Base-by-base conservation (phyloP, 2,329 filamentous ascomycete species). In the Colletotrichum sp. region DNA sequence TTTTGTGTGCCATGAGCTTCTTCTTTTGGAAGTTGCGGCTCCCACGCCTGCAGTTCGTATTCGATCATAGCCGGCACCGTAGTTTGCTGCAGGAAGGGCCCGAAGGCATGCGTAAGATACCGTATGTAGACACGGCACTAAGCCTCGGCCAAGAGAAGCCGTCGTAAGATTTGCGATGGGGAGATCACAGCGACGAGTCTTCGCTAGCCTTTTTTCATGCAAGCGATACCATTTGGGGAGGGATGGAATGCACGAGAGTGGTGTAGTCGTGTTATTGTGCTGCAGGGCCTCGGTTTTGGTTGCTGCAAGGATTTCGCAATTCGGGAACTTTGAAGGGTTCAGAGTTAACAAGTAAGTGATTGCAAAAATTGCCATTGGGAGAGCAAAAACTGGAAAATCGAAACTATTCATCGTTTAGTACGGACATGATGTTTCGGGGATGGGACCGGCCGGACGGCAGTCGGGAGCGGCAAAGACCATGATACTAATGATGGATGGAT, bases 381-480 rank as follows among this genome's bases (percentile, higher is more conserved):
- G 12, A 52, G 39, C 10, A 52, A 21, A 52, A 52, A 4, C 10
- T 13, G 44, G 44, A 13, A 8, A 52, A 21, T 24, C 13, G 24
- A 59, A 30, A 59, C 15, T 30, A 30, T 49, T 52, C 24, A 21
- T 32, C 10, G 24, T 30, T 55, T 28, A 28, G 12, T 21, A 36
- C 18, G 62, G 24, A 65, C 18, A 52, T 52, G 64, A n/a, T 57
- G 52, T 59, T 44, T 60, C 66, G 66, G 52, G 39, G 36, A 68
- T 44, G 52, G 24, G 32, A 18, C 66, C 49, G 52, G 55, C 36
- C n/a, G 39, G 39, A 32, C 73, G 73, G 73, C 73, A 68, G 69
- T 72, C 73, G 73, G 73, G 13, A 63, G 69, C 73, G 69, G 73
- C 30, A 63, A 39, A 18, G 34, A 36, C 28, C 39, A 69, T 12